Percentiles rank a stretch among this genome's conserved stretches.
phyloP scores from a whole-genome alignment of 805 yeast species.

The Cyberlindnera samutprakarnensis region DNA sequence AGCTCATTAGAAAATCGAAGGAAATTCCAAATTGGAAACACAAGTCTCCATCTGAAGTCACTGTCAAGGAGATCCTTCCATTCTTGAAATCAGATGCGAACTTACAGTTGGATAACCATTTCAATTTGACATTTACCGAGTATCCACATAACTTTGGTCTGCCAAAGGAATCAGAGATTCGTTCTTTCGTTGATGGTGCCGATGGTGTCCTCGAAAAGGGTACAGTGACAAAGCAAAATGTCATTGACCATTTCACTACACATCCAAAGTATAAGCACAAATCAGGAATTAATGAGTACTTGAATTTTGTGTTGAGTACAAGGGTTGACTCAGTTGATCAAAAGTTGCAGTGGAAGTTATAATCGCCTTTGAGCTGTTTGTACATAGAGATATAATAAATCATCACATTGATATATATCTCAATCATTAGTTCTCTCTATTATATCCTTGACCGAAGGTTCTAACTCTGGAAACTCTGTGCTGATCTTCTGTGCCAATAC shows the following conservation, averaged over 20 bases:
- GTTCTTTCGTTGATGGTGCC: constrained; percentile 59
- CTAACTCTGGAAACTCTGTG: constrained; percentile 74
- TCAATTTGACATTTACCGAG: constrained; percentile 32
- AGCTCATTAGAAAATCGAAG: constrained; percentile 53
- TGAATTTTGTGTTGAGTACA: constrained; percentile 44
- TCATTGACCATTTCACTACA: constrained; percentile 51
- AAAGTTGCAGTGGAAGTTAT: too few relatives aligned
- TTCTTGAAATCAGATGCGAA: constrained; percentile 24
- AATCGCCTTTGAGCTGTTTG: too few relatives aligned
- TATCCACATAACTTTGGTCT: constrained; percentile 61
- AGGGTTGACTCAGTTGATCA: too few relatives aligned
- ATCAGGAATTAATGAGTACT: constrained; percentile 54
- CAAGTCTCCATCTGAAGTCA: constrained; percentile 30
- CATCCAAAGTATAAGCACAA: constrained; percentile 36
- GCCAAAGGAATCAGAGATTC: constrained; percentile 64
- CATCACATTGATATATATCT: too few relatives aligned
- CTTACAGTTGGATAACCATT: constrained; percentile 22
- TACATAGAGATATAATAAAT: too few relatives aligned
- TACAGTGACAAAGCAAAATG: constrained; percentile 51
- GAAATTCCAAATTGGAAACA: constrained; percentile 45
- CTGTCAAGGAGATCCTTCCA: constrained; percentile 24
- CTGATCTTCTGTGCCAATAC: constrained; percentile 61
- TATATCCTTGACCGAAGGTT: constrained; percentile 49
- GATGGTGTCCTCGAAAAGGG: constrained; percentile 32
- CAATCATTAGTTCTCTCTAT: constrained; percentile 32